phyloP scores from a whole-genome alignment of 148 eudicot genomes.

The Arctostaphylos glauca region DNA sequence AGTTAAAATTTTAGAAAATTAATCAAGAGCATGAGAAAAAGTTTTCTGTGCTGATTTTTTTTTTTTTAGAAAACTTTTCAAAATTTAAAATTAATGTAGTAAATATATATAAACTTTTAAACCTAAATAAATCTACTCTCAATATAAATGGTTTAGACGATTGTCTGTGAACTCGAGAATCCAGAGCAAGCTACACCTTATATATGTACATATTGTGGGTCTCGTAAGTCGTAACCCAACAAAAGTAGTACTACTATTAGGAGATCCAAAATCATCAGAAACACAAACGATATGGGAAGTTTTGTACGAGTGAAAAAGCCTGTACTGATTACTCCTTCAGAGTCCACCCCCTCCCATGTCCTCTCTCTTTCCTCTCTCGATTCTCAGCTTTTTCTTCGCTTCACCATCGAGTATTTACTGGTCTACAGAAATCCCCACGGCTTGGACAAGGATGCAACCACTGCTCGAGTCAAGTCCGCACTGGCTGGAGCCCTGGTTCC shows the following conservation, averaged over 20 bases:
- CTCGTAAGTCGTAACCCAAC: background rate
- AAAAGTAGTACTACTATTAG: background rate
- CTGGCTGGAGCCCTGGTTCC: conserved; percentile 57
- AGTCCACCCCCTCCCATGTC: conserved; percentile 42
- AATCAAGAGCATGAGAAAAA: too few relatives aligned
- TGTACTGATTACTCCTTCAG: conserved; percentile 49
- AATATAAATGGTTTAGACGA: too few relatives aligned
- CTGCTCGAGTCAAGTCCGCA: conserved; percentile 41
- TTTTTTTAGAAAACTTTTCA: too few relatives aligned
- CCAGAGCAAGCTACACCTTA: background rate
- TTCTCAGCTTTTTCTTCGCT: conserved; percentile 74
- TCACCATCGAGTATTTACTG: conserved; percentile 68
- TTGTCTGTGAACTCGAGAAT: too few relatives aligned
- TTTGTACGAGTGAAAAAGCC: conserved; percentile 53
- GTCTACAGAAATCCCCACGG: conserved; percentile 31
- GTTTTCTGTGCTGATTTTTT: too few relatives aligned
- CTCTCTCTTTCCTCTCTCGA: conserved; percentile 75
- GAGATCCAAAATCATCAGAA: background rate
- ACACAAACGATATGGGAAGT: conserved; percentile 18
- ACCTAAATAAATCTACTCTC: too few relatives aligned
- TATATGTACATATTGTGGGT: background rate
- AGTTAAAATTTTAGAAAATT: too few relatives aligned
- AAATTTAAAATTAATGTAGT: too few relatives aligned
- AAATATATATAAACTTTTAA: too few relatives aligned
- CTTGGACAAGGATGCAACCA: conserved; percentile 20